Evolutionary conservation across 2,329 filamentous ascomycete genomes (phyloP).

Genomic region (Xylariaceae sp.): DNA sequence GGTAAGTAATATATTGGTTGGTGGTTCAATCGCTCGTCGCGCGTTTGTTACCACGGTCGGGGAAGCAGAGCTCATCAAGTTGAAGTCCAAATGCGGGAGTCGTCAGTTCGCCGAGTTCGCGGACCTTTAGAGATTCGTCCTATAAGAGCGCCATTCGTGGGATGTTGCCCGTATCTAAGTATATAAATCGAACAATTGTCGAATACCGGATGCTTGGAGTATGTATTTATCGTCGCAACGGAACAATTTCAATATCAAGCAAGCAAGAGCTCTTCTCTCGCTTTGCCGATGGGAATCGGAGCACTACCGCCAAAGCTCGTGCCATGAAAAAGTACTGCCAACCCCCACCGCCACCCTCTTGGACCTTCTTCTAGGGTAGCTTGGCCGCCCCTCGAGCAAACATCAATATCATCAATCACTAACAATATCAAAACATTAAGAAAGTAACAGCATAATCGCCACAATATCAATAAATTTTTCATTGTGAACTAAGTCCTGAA

Average conservation of each 20-base stretch:
- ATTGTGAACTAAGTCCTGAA: no score
- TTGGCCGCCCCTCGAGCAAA: not conserved
- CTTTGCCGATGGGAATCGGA: slow-evolving; percentile 16
- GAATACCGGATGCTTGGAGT: not conserved
- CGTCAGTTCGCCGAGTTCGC: no score
- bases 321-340: slow-evolving; percentile 38
- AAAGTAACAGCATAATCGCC: no score
- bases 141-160: not conserved
- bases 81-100: no score
- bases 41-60: no score
- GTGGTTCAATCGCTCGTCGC: no score
- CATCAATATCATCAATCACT: not conserved
- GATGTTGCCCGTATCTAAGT: not conserved
- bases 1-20: no score
- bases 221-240: not conserved
- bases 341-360: slow-evolving; percentile 31
- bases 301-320: no score
- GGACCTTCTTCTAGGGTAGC: not conserved
- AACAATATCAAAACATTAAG: not conserved
- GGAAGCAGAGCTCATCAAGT: not conserved
- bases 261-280: not conserved
- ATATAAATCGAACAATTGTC: not conserved
- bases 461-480: no score
- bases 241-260: not conserved
- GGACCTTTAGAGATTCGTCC: not conserved